These are phyloP conservation scores for Epicoccum sorghinum DNA, from an alignment of 2,329 filamentous ascomycete species.

Conservation along the genomic window DNA sequence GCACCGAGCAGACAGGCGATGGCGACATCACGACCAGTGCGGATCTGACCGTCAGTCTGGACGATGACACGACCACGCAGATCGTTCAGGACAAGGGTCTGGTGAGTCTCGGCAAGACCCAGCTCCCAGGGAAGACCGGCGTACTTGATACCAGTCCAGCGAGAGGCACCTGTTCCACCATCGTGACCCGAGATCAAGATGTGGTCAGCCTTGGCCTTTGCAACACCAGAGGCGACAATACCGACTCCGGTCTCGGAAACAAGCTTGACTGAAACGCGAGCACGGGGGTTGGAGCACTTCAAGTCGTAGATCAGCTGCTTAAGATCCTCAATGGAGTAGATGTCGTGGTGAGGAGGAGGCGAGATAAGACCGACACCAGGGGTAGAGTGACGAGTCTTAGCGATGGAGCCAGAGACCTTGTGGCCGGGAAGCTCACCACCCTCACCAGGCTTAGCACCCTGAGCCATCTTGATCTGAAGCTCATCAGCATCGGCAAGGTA, in stretches of 20 bases:
- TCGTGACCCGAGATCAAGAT: slow-evolving; percentile 97
- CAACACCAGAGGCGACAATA: slow-evolving; percentile 96
- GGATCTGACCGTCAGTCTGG: slow-evolving; percentile 92
- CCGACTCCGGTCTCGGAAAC: slow-evolving; percentile 97
- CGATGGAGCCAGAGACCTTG: slow-evolving; percentile 94
- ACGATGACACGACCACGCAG: slow-evolving; percentile 94
- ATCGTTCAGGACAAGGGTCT: slow-evolving; percentile 94
- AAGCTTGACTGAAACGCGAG: slow-evolving; percentile 93
- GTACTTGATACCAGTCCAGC: slow-evolving; percentile 99
- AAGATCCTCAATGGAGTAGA: slow-evolving; percentile 97
- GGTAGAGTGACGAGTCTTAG: slow-evolving; percentile 92
- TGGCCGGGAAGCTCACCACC: slow-evolving; percentile 96
- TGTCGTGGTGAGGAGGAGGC: slow-evolving; percentile 95
- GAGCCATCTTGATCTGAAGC: slow-evolving; percentile 98
- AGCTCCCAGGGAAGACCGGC: slow-evolving; percentile 96
- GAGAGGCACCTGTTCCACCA: slow-evolving; percentile 92
- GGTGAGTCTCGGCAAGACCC: slow-evolving; percentile 95
- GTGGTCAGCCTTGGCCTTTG: slow-evolving; percentile 96
- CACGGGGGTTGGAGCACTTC: slow-evolving; percentile 92
- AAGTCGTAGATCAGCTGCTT: slow-evolving; percentile 98
- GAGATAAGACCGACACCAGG: slow-evolving; percentile 96
- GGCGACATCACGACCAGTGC: slow-evolving; percentile 90
- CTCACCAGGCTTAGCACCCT: slow-evolving; percentile 96
- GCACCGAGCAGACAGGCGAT: slow-evolving; percentile 94
- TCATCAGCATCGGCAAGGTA: slow-evolving; percentile 96